Base-by-base conservation (phyloP, 2,329 filamentous ascomycete species). In the Seiridium unicorne region DNA sequence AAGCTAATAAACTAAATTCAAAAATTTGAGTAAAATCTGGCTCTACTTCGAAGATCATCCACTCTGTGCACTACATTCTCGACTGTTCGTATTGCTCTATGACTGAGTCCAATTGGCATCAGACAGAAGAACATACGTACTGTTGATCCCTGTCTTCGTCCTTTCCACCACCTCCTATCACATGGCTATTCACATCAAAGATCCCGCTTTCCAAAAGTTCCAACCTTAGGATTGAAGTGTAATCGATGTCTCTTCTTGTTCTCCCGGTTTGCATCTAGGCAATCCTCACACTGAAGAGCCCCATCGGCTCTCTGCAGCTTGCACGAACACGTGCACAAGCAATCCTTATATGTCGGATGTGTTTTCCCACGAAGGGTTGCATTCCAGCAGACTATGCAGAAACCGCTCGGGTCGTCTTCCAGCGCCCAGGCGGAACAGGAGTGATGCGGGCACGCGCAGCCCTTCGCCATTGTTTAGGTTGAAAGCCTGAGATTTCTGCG, bases 311-410 rank as follows among this genome's bases (percentile, higher is more conserved):
- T 54, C 49, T 63, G 46, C n/a, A 62, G 53, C 46, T 51, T 58
- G 49, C 63, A 66, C 44, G 51, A 55, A 40, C 63, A 66, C 18
- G 57, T 55, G 48, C 63, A 66, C 36, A 44, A 53, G 55, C 64
- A 66, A 3, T 48, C 55, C 13, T 7, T 8, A 44, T 66, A 65
- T 1, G 49, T 34, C 7, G 57, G 56, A 4, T 44, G 13, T 31
- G 61, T 65, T 58, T 65, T 66, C 18, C 59, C 58, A 55, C 61
- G 59, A 4, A 62, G 34, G 6, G 60, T 55, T n/a, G 53, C 58
- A 35, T 44, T 57, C 46, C 61, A 61, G 59, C 64, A 66, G 3
- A 58, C 44, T 4, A 64, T 55, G 36, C 63, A 65, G 8, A n/a
- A 18, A 7, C 46, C 46, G 18, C 26, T 31, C n/a, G 46, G 8